These are phyloP conservation scores for Chloris gayana DNA, from an alignment of 176 grass and related monocot species.

Conservation along the genomic window DNA sequence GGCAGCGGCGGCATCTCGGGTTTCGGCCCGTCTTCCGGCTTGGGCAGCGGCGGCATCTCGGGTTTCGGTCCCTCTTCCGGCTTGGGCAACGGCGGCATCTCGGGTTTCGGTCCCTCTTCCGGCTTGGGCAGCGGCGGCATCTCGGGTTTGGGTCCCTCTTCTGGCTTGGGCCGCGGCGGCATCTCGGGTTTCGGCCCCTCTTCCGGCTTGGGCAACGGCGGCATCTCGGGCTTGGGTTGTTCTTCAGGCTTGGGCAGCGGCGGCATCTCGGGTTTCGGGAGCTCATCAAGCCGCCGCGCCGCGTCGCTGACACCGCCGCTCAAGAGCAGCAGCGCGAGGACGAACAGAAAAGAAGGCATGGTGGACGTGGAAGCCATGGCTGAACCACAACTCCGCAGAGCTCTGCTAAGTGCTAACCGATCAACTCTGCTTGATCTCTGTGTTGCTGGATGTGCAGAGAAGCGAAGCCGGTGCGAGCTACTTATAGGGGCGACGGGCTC, in stretches of 20 bases:
- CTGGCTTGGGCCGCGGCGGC: neutral
- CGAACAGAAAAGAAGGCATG: neutral
- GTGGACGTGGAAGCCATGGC: constrained; percentile 27
- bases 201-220: neutral
- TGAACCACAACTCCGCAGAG: neutral
- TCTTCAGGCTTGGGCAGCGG: neutral
- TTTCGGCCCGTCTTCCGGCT: neutral
- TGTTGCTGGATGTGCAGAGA: constrained; percentile 33
- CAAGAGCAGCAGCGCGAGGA: constrained; percentile 32
- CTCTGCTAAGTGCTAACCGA: neutral
- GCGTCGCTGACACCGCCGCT: constrained; percentile 7
- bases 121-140: neutral
- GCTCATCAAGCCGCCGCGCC: constrained; percentile 26
- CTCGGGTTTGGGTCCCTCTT: neutral
- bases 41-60: neutral
- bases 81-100: neutral
- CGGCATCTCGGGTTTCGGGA: neutral
- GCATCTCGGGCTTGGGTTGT: neutral
- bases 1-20: neutral
- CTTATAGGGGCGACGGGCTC: constrained; percentile 28
- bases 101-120: neutral
- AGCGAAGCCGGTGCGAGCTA: neutral
- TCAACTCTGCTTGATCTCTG: neutral
- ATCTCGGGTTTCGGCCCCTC: neutral
- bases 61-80: neutral